Evolutionary conservation across 1,284 basidiomycete genomes (phyloP).

Genomic region (Lignosus rhinocerotis): DNA sequence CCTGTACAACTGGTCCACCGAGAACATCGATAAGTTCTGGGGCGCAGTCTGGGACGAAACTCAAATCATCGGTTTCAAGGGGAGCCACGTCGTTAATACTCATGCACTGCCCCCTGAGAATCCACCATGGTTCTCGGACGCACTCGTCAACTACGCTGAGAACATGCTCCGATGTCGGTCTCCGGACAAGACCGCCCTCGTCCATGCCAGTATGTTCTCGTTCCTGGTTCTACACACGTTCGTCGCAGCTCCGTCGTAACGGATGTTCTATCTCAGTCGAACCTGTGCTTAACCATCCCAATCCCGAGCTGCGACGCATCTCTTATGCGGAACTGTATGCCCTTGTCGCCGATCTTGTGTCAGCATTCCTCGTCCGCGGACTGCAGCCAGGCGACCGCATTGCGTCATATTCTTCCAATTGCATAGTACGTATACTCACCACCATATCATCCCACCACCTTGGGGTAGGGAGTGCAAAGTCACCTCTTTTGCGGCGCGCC

Average conservation of each 20-base stretch:
- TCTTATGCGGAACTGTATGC: slow-evolving; percentile 65
- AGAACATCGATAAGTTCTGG: slow-evolving; percentile 72
- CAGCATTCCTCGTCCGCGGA: slow-evolving; percentile 61
- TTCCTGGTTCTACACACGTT: slow-evolving; percentile 14
- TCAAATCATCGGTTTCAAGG: slow-evolving; percentile 63
- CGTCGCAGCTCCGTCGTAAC: slow-evolving; percentile 11
- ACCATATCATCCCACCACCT: neutral
- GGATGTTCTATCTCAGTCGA: slow-evolving; percentile 46
- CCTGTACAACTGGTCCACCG: slow-evolving; percentile 72
- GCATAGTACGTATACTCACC: slow-evolving; percentile 52
- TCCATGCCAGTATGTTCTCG: slow-evolving; percentile 64
- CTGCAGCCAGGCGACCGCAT: slow-evolving; percentile 74
- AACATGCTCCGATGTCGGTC: slow-evolving; percentile 73
- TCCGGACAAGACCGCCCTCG: slow-evolving; percentile 65
- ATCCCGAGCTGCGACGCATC: slow-evolving; percentile 47
- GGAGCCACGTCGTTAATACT: slow-evolving; percentile 60
- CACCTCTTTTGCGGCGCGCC: too few species aligned
- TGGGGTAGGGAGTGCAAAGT: too few species aligned
- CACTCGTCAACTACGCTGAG: slow-evolving; percentile 83
- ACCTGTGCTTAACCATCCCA: slow-evolving; percentile 50
- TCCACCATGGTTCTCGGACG: slow-evolving; percentile 74
- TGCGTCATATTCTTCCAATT: slow-evolving; percentile 81
- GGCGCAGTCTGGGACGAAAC: slow-evolving; percentile 77
- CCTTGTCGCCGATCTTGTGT: slow-evolving; percentile 63
- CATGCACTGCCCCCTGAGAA: slow-evolving; percentile 65